phyloP scores from a whole-genome alignment of 208 protist species.

The Herpetomonas samuelpessoai region DNA sequence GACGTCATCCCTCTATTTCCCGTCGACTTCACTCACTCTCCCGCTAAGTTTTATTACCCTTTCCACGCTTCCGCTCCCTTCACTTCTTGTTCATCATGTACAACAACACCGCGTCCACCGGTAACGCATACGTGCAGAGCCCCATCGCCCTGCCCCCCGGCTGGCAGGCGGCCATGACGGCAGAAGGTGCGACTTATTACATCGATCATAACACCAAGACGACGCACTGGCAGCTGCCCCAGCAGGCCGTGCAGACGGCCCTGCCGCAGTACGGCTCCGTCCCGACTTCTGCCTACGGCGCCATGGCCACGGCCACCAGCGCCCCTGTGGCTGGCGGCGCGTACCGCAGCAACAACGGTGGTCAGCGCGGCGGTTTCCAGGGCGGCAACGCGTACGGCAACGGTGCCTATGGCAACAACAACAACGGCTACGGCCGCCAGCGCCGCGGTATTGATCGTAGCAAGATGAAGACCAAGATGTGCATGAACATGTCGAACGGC shows the following conservation, averaged over 20 bases:
- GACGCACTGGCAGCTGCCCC: conserved; percentile 78
- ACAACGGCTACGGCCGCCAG: conserved; percentile 36
- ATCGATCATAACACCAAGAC: conserved; percentile 89
- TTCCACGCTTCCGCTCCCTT: background rate
- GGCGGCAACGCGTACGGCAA: background rate
- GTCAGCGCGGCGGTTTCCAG: background rate
- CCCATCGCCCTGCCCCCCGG: conserved; percentile 56
- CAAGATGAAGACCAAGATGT: conserved; percentile 92
- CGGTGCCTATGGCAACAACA: conserved; percentile 24
- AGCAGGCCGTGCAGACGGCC: conserved; percentile 28
- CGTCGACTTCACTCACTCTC: no score
- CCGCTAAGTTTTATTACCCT: background rate
- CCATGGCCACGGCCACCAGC: conserved; percentile 1
- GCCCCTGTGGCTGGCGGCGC: background rate
- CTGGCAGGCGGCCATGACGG: conserved; percentile 79
- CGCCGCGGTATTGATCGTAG: conserved; percentile 75
- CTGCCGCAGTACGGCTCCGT: conserved; percentile 1
- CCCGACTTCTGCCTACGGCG: background rate
- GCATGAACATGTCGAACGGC: conserved; percentile 89
- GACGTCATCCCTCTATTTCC: no score
- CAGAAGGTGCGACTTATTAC: conserved; percentile 72
- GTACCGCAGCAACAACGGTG: conserved; percentile 12
- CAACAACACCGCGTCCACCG: background rate
- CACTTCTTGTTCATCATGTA: background rate
- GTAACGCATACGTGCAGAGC: background rate